phyloP scores from a whole-genome alignment of 257 asterid genomes.

The Solanum neorickii region DNA sequence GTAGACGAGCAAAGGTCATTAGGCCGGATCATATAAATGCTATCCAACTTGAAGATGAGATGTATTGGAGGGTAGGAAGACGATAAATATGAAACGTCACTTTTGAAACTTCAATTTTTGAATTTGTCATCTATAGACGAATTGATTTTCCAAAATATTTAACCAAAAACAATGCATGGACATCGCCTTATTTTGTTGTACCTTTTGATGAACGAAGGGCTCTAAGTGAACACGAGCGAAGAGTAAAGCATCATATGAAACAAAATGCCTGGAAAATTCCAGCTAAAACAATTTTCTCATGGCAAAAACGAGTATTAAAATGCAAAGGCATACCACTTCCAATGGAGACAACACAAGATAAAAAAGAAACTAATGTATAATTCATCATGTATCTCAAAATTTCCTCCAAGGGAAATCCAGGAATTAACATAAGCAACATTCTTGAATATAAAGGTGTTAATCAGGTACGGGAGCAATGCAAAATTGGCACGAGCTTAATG shows the following conservation, averaged over 20 bases:
- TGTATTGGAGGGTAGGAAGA: too few relatives aligned
- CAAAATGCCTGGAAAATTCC: neutral
- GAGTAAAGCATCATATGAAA: neutral
- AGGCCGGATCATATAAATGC: too few relatives aligned
- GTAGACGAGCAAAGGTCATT: too few relatives aligned
- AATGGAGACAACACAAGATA: neutral
- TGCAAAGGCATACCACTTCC: neutral
- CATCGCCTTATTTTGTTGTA: neutral
- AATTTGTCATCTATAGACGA: neutral
- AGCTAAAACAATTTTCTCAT: neutral
- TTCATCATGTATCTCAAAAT: neutral
- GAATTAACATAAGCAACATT: neutral
- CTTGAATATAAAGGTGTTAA: neutral
- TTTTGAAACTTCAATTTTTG: neutral
- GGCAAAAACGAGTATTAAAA: neutral
- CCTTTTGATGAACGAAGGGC: neutral
- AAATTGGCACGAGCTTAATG: neutral
- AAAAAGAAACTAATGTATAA: neutral
- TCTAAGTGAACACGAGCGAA: neutral
- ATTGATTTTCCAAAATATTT: neutral
- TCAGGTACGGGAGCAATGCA: neutral
- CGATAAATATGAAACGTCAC: too few relatives aligned
- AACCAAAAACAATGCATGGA: neutral
- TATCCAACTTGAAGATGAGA: too few relatives aligned
- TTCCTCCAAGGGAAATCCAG: neutral